Percentiles rank a stretch among this genome's conserved stretches.
phyloP scores from a whole-genome alignment of 192 early-diverging fungal genomes.

The Dissophora globulifera region DNA sequence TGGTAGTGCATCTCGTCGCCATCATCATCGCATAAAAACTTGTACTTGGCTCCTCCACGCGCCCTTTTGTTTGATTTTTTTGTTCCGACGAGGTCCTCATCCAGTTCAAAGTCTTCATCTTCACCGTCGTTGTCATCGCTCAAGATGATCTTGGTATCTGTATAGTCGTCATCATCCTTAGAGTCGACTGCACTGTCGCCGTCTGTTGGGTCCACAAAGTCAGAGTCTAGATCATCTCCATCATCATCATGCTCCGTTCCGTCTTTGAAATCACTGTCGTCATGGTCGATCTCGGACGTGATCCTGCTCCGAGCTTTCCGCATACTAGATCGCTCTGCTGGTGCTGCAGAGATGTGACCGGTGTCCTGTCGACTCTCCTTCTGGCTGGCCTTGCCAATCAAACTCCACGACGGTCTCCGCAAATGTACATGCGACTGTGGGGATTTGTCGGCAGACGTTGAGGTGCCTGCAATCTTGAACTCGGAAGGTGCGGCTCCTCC shows the following conservation, averaged over 20 bases:
- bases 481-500: no score
- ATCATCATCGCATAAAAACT: constrained; percentile 48
- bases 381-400: constrained; percentile 24
- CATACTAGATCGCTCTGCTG: constrained; percentile 40
- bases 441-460: constrained; percentile 1
- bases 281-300: constrained; percentile 16
- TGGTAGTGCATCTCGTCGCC: constrained; percentile 63
- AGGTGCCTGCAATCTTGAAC: background rate
- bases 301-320: constrained; percentile 27
- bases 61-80: constrained; percentile 4
- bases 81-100: background rate
- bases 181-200: constrained; percentile 6
- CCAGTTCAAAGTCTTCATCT: constrained; percentile 47
- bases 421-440: constrained; percentile 33
- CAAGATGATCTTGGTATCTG: constrained; percentile 18
- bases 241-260: constrained; percentile 58
- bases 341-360: background rate
- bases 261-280: constrained; percentile 48
- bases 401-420: constrained; percentile 23
- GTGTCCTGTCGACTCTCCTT: background rate
- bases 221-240: constrained; percentile 47
- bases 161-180: constrained; percentile 12
- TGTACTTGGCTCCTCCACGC: constrained; percentile 32
- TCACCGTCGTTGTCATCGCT: background rate
- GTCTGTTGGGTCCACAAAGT: constrained; percentile 14